phyloP scores from a whole-genome alignment of 2,329 filamentous ascomycete species.

The Lasiodiplodia hormozganensis region DNA sequence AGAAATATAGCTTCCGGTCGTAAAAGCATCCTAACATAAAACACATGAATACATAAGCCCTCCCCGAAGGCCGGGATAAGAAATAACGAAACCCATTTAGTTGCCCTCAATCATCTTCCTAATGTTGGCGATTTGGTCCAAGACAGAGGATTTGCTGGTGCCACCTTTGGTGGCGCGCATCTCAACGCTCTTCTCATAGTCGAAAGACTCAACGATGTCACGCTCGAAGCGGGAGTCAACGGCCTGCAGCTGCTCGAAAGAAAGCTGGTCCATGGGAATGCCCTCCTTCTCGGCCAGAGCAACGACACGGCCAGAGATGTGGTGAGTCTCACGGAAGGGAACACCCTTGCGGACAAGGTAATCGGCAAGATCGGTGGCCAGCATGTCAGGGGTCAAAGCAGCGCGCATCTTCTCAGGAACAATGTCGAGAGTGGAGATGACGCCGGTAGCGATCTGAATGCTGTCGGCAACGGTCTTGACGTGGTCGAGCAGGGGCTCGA shows the following conservation, averaged over 20 bases:
- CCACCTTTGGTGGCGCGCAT: conserved; percentile 77
- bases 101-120: conserved; percentile 45
- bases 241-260: conserved; percentile 68
- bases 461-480: conserved; percentile 83
- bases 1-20: neutral
- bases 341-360: conserved; percentile 71
- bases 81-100: neutral
- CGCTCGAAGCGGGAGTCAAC: conserved; percentile 74
- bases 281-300: conserved; percentile 72
- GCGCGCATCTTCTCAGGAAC: conserved; percentile 78
- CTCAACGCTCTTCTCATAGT: conserved; percentile 86
- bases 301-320: conserved; percentile 76
- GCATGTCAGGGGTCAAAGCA: conserved; percentile 81
- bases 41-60: neutral
- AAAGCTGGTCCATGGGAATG: conserved; percentile 74
- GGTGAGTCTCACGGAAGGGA: conserved; percentile 81
- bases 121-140: conserved; percentile 67
- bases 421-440: conserved; percentile 74
- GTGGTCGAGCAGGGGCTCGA: conserved; percentile 84
- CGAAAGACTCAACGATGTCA: conserved; percentile 74
- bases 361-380: conserved; percentile 74
- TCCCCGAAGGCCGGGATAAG: neutral
- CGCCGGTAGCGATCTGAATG: conserved; percentile 81
- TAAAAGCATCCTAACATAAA: conserved; percentile 10
- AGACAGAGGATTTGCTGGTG: conserved; percentile 73